Evolutionary conservation across 805 yeast genomes (phyloP), one percentile per base, ranked within the genome.

Genomic region (Clavispora phyllophila): DNA sequence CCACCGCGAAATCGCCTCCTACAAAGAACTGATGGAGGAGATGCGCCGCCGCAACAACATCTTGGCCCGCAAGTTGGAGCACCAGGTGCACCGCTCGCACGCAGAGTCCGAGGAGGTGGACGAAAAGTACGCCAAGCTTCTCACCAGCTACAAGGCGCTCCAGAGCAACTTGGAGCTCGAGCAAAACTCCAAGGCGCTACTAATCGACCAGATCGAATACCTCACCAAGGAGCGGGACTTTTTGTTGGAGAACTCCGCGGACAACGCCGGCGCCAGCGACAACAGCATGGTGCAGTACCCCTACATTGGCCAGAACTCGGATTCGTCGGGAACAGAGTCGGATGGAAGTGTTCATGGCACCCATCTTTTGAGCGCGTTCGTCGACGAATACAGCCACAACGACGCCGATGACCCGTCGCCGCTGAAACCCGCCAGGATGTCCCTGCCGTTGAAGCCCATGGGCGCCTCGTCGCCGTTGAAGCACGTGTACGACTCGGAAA

Each of bases 171-270:
- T 66, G 48, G 82, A 78, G 48, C 59, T 78, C 19, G 83, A 78
- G 51, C 66, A 69, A 37, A 75, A 70, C 50, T 75, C 79, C 31
- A 76, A 76, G 49, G 63, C 72, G 44, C 61, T 73, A 36, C 72
- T 78, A 40, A 74, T 78, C 37, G 81, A 76, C 50, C 81, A 78
- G 57, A 63, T 78, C 34, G 83, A 78, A 51, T 60, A 62, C 49
- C 60, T 76, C 45, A 68, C 73, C 36, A 66, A 63, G 40, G 70
- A 71, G 29, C 45, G 55, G 22, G 52, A 53, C 39, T 33, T 48
- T 12, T 43, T 50, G 12, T 37, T 50, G 14, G 32, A 47, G 24
- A 46, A 28, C 34, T 13, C 48, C 18, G 39, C 36, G 22, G n/a
- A 41, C 28, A 18, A 19, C 14, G 45, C 23, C 15, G 20, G 27